These are phyloP conservation scores for Boletus reticuloceps DNA, from an alignment of 768 basidiomycete species.

Conservation along the genomic window DNA sequence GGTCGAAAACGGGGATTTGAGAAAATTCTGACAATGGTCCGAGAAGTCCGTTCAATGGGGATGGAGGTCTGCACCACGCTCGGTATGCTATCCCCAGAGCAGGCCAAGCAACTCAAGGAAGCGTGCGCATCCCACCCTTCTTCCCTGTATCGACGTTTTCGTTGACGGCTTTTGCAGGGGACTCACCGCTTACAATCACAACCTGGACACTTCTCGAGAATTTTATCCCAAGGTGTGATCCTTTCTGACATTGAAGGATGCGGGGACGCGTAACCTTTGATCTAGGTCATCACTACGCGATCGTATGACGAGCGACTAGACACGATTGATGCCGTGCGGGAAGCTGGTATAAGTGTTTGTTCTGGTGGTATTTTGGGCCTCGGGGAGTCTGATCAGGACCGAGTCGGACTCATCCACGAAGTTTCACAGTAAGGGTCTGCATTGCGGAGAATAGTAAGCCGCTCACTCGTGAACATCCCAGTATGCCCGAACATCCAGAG, in stretches of 20 bases:
- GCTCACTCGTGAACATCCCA: conserved; percentile 29
- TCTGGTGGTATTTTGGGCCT: conserved; percentile 95
- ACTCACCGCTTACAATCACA: conserved; percentile 97
- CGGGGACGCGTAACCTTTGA: not conserved
- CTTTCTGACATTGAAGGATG: not conserved
- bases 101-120: conserved; percentile 88
- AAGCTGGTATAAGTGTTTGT: conserved; percentile 96
- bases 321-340: conserved; percentile 87
- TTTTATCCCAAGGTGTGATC: conserved; percentile 83
- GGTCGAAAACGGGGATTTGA: conserved; percentile 94
- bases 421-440: conserved; percentile 69
- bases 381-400: conserved; percentile 86
- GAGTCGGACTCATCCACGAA: conserved; percentile 93
- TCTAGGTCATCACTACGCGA: conserved; percentile 90
- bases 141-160: not conserved
- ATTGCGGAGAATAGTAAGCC: not conserved
- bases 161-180: conserved; percentile 47
- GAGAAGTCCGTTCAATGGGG: conserved; percentile 86
- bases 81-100: conserved; percentile 93
- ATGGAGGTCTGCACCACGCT: conserved; percentile 99
- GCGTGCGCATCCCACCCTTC: conserved; percentile 55
- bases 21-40: conserved; percentile 89
- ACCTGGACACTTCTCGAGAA: conserved; percentile 96
- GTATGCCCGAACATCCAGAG: conserved; percentile 96
- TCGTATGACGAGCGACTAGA: conserved; percentile 91